Conservation (phyloP, 441 rosid species). For the Arabidopsis hybrid region DNA sequence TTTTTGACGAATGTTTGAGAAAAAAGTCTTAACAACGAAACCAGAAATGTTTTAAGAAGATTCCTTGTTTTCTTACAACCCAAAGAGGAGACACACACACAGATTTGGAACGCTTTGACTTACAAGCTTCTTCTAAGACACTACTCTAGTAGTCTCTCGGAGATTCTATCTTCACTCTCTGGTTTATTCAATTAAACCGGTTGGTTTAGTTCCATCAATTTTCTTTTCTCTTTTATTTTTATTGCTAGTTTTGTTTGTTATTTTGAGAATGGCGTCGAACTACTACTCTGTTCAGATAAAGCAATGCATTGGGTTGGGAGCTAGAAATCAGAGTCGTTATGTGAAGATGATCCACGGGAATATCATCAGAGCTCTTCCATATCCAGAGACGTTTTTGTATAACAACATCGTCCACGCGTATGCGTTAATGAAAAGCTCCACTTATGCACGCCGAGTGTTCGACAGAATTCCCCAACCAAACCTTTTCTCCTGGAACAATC, state of each 20-base stretch:
- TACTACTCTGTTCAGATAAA: slow-evolving; percentile 63
- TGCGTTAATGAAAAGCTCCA: slow-evolving; percentile 49
- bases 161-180: too few relatives aligned
- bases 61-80: too few relatives aligned
- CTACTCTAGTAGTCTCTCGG: too few relatives aligned
- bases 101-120: too few relatives aligned
- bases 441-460: slow-evolving; percentile 73
- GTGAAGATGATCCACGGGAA: slow-evolving; percentile 75
- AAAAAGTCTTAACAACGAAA: neutral
- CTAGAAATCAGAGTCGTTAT: slow-evolving; percentile 22
- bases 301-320: slow-evolving; percentile 60
- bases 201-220: neutral
- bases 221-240: too few relatives aligned
- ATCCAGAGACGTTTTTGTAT: slow-evolving; percentile 62
- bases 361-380: slow-evolving; percentile 55
- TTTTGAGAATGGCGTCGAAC: slow-evolving; percentile 52
- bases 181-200: too few relatives aligned
- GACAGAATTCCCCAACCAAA: slow-evolving; percentile 68
- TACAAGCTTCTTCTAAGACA: too few relatives aligned
- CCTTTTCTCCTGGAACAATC: slow-evolving; percentile 78
- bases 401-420: slow-evolving; percentile 64
- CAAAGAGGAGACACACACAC: neutral
- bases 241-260: too few relatives aligned
- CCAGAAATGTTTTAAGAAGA: neutral
- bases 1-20: neutral